phyloP scores from a whole-genome alignment of 352 stramenopile genomes.

The Thraustochytrium striatum region DNA sequence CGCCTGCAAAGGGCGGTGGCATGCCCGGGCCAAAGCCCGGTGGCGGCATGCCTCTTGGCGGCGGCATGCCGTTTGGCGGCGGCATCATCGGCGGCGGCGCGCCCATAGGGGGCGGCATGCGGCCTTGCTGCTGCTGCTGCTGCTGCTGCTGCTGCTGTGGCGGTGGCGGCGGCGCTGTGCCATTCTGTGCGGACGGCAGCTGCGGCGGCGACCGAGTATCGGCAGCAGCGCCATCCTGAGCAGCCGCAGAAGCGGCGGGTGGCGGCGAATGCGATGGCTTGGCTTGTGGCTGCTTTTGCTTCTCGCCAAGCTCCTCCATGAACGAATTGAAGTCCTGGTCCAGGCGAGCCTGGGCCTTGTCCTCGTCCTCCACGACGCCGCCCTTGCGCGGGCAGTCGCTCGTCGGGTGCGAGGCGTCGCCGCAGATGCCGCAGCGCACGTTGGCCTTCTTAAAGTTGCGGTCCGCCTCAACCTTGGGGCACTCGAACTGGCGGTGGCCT shows the following conservation, averaged over 20 bases:
- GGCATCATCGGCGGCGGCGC: neutral
- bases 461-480: constrained; percentile 73
- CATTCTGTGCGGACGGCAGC: neutral
- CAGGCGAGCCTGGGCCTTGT: constrained; percentile 5
- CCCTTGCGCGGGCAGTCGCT: constrained; percentile 80
- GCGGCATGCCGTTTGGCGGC: neutral
- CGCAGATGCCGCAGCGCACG: constrained; percentile 89
- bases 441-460: constrained; percentile 56
- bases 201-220: neutral
- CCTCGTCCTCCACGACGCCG: constrained; percentile 2
- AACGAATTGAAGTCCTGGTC: constrained; percentile 30
- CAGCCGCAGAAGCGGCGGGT: neutral
- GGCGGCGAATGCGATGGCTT: neutral
- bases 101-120: neutral
- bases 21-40: neutral
- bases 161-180: neutral
- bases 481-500: constrained; percentile 94
- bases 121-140: neutral
- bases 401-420: constrained; percentile 93
- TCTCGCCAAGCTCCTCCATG: constrained; percentile 40
- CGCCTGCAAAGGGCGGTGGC: too few relatives aligned
- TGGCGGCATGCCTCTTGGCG: neutral
- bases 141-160: constrained; percentile 8
- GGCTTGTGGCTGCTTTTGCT: neutral
- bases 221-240: neutral